phyloP scores from a whole-genome alignment of 345 rosid genomes.

The Capsella bursapastoris region DNA sequence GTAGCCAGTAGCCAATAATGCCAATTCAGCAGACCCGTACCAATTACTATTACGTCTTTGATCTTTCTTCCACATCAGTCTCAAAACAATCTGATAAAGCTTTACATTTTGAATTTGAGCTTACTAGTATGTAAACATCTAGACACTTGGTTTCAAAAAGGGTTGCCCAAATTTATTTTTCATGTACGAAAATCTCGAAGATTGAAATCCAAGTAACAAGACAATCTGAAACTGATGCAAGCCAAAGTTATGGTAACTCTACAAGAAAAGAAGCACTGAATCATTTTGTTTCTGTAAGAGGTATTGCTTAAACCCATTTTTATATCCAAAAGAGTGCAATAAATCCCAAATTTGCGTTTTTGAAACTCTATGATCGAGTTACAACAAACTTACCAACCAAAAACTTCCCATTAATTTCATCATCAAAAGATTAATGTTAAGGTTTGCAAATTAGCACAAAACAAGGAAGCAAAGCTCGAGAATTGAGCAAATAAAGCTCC shows the following conservation, averaged over 20 bases:
- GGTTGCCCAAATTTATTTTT: neutral
- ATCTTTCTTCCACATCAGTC: neutral
- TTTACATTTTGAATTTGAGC: constrained; percentile 5
- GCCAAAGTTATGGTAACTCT: neutral
- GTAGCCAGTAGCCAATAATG: too few species aligned
- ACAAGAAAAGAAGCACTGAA: neutral
- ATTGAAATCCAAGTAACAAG: neutral
- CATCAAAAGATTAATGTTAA: constrained; percentile 32
- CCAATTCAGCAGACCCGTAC: too few species aligned
- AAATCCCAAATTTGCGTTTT: neutral
- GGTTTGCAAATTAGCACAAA: constrained; percentile 87
- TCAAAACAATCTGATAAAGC: neutral
- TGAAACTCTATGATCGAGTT: neutral
- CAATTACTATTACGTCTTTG: too few species aligned
- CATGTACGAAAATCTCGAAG: neutral
- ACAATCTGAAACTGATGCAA: neutral
- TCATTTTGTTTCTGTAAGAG: neutral
- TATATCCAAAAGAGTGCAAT: neutral
- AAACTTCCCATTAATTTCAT: neutral
- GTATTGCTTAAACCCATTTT: neutral
- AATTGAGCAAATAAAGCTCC: constrained; percentile 92
- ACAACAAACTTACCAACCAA: constrained; percentile 2
- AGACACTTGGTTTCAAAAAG: constrained; percentile 1
- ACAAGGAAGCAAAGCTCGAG: constrained; percentile 89
- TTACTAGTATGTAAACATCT: neutral